Evolutionary conservation across 345 rosid genomes (phyloP).

Genomic region (Limnanthes douglasii): DNA sequence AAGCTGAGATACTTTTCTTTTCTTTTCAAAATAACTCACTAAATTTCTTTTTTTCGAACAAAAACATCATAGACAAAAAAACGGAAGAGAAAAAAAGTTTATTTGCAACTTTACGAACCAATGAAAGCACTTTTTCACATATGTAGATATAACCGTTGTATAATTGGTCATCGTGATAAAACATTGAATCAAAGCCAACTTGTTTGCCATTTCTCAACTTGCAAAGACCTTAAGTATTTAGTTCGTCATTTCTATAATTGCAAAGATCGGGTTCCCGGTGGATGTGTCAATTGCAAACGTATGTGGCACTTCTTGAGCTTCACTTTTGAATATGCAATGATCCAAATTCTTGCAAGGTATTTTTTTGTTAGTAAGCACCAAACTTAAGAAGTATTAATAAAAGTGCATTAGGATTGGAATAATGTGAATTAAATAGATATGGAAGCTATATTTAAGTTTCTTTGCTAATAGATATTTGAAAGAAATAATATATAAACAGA

Average conservation of each 20-base stretch:
- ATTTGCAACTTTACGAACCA: conserved; percentile 56
- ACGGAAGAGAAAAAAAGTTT: conserved; percentile 44
- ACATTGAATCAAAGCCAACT: conserved; percentile 33
- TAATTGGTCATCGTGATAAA: conserved; percentile 70
- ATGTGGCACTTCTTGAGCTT: conserved; percentile 91
- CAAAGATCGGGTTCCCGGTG: conserved; percentile 52
- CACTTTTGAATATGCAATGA: conserved; percentile 67
- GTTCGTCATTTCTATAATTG: conserved; percentile 74
- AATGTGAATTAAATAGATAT: too few species aligned
- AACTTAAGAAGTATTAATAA: background rate
- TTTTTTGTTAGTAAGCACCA: conserved; percentile 51
- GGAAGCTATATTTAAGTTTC: too few species aligned
- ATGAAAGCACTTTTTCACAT: conserved; percentile 87
- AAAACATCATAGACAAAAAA: too few species aligned
- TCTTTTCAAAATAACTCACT: too few species aligned
- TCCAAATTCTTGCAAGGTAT: conserved; percentile 68
- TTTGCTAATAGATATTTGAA: conserved; percentile 33
- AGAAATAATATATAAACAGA: conserved; percentile 47
- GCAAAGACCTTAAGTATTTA: conserved; percentile 65
- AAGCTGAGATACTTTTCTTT: too few species aligned
- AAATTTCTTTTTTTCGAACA: too few species aligned
- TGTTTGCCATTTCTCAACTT: conserved; percentile 54
- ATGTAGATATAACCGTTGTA: conserved; percentile 70
- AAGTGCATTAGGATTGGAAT: background rate
- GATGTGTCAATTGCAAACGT: conserved; percentile 63